Conservation (phyloP, 2,329 filamentous ascomycete species). For the Emmonsiellopsis sp. region DNA sequence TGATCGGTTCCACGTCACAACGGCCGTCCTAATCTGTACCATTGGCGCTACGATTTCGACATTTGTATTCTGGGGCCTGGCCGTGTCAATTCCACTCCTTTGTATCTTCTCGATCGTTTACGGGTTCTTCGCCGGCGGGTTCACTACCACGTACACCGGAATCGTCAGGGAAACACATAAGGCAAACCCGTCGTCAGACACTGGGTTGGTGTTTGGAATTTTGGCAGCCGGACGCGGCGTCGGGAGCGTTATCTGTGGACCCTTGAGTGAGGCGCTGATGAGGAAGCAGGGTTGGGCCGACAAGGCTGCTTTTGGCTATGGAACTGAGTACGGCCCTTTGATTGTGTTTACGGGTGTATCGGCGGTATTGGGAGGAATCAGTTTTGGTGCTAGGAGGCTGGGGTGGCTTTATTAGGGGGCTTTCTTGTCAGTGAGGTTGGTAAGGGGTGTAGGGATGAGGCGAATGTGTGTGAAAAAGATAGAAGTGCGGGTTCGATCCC, state of each 20-base stretch:
- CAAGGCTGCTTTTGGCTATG: slow-evolving; percentile 31
- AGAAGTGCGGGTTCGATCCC: too few relatives aligned
- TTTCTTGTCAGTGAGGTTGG: too few relatives aligned
- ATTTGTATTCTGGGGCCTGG: slow-evolving; percentile 40
- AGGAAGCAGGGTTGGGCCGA: slow-evolving; percentile 25
- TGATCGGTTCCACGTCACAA: slow-evolving; percentile 34
- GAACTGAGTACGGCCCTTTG: slow-evolving; percentile 32
- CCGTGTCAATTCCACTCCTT: slow-evolving; percentile 29
- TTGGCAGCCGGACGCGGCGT: slow-evolving; percentile 42
- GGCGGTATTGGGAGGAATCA: slow-evolving; percentile 16
- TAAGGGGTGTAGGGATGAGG: too few relatives aligned
- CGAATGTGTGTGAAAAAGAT: too few relatives aligned
- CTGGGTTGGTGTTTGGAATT: slow-evolving; percentile 40
- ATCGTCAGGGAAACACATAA: slow-evolving; percentile 35
- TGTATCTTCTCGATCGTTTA: slow-evolving; percentile 34
- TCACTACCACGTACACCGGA: slow-evolving; percentile 35
- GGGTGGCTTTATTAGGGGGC: not conserved
- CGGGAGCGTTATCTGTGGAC: slow-evolving; percentile 42
- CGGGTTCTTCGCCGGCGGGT: slow-evolving; percentile 37
- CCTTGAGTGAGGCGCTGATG: slow-evolving; percentile 40
- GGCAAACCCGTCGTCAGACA: slow-evolving; percentile 29
- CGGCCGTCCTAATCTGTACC: slow-evolving; percentile 33
- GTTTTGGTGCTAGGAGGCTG: slow-evolving; percentile 5
- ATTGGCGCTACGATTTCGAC: slow-evolving; percentile 31
- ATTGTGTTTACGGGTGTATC: slow-evolving; percentile 35